Base-by-base conservation (phyloP, 2,329 filamentous ascomycete genomes). In the Dactylellina drechsleri region DNA sequence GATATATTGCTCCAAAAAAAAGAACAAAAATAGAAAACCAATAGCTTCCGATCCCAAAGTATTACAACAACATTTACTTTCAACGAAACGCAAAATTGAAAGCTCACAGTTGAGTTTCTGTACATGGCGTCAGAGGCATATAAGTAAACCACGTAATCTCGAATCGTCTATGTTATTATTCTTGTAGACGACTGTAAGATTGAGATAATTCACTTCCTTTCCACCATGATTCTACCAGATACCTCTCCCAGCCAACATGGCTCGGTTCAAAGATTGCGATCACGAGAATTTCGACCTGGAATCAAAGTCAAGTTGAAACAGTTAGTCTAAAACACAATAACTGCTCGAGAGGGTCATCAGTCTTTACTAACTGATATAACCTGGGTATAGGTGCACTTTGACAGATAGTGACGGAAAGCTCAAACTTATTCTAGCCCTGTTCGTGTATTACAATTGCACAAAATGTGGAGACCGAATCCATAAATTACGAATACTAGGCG, bases 1-100 rank as follows among this genome's bases (percentile, higher is more conserved):
- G 71, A 60, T 53, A 50, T 40, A 68, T 75, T 75, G 71, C 60
- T 75, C 71, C 36, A 16, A 56, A 68, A 65, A 68, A 18, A 28
- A 12, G 40, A 57, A 62, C 45, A 1, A n/a, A 26, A 36, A 31
- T 50, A 59, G 23, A 43, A 18, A 64, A 57, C 23, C 47, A 26
- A 36, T 5, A 15, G 12, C 45, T 59, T 73, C 16, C 40, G 47
- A 31, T 53, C 36, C 36, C 16, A 12, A 58, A 60, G 47, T 10
- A 54, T 18, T 26, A 65, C 16, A 54, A 49, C 18, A 18, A 49
- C 13, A 16, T 53, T 53, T 52, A 57, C 52, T 47, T 50, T 71
- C 12, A n/a, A 20, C 43, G 58, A 49, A 57, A 43, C 18, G 45
- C 26, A 71, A 65, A 50, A 28, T 59, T 43, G 52, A 56, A 47